phyloP scores from a whole-genome alignment of 495 filamentous ascomycete genomes.

The Cercophora samala region DNA sequence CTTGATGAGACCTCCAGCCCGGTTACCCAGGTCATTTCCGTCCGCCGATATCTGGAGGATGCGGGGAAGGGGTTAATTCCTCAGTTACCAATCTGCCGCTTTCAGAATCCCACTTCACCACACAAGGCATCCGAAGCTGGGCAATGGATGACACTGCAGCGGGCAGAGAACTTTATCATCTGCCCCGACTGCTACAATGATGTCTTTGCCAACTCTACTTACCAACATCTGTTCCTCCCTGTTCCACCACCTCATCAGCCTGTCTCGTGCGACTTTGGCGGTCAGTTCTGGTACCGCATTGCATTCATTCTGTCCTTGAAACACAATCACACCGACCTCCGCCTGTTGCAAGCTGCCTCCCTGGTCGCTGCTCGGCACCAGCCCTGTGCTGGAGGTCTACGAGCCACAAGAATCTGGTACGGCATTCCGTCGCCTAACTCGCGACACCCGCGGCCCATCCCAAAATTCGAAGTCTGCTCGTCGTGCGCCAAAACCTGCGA shows the following conservation, averaged over 20 bases:
- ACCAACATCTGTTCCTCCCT: conserved; percentile 39
- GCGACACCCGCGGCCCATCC: conserved; percentile 22
- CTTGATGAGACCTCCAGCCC: conserved; percentile 15
- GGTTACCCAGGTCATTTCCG: conserved; percentile 25
- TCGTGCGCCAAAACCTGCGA: conserved; percentile 42
- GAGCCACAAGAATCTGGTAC: conserved; percentile 40
- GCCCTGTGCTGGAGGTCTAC: conserved; percentile 36
- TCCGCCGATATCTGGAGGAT: conserved; percentile 39
- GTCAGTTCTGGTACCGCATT: conserved; percentile 45
- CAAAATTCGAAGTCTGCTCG: conserved; percentile 41
- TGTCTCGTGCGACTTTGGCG: conserved; percentile 45
- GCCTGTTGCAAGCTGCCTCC: conserved; percentile 39
- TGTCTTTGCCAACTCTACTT: conserved; percentile 40
- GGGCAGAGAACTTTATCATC: conserved; percentile 45
- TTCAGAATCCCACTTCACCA: conserved; percentile 25
- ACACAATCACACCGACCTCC: conserved; percentile 37
- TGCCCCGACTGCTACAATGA: conserved; percentile 43
- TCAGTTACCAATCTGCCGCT: conserved; percentile 39
- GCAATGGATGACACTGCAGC: conserved; percentile 42
- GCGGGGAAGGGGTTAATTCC: conserved; percentile 31
- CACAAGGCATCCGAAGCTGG: conserved; percentile 24
- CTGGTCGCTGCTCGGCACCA: conserved; percentile 34
- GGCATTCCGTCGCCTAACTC: conserved; percentile 40
- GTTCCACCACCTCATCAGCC: conserved; percentile 37
- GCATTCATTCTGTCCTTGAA: conserved; percentile 46